Percentiles rank a stretch among this genome's conserved stretches.
phyloP scores from a whole-genome alignment of 2,329 filamentous ascomycete genomes.

The Ceratocystiopsis brevicomis region DNA sequence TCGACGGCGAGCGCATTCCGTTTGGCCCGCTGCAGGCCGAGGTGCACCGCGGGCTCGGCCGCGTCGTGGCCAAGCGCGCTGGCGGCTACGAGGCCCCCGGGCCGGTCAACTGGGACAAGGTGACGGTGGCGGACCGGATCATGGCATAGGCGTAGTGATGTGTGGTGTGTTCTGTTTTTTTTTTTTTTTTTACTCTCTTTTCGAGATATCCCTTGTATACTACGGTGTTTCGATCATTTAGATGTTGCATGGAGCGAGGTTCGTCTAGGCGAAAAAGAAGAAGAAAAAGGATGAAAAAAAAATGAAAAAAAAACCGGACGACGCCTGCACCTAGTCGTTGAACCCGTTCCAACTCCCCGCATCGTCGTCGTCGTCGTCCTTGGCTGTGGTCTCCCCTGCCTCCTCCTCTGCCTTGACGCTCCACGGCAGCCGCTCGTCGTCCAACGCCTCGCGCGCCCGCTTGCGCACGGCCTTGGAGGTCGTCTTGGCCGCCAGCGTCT shows the following conservation, averaged over 20 bases:
- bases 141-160: conserved; percentile 11
- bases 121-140: conserved; percentile 13
- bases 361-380: conserved; percentile 20
- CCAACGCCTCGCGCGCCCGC: conserved; percentile 49
- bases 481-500: conserved; percentile 33
- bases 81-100: conserved; percentile 51
- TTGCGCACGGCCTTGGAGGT: conserved; percentile 53
- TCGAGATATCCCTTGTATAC: no score
- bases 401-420: conserved; percentile 18
- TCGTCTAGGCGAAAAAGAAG: neutral
- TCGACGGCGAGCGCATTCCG: conserved; percentile 76
- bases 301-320: neutral
- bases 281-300: no score
- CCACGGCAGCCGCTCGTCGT: conserved; percentile 54
- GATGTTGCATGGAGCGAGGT: no score
- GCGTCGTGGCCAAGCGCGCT: conserved; percentile 61
- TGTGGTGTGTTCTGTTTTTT: neutral
- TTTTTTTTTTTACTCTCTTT: neutral
- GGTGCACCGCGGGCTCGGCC: conserved; percentile 63
- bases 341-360: conserved; percentile 48
- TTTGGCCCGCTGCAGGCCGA: conserved; percentile 88
- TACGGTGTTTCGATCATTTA: no score
- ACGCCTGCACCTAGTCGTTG: conserved; percentile 27
- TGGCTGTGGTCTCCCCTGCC: conserved; percentile 2
- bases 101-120: conserved; percentile 29